phyloP scores from a whole-genome alignment of 257 asterid species.

The Scutellaria baicalensis region DNA sequence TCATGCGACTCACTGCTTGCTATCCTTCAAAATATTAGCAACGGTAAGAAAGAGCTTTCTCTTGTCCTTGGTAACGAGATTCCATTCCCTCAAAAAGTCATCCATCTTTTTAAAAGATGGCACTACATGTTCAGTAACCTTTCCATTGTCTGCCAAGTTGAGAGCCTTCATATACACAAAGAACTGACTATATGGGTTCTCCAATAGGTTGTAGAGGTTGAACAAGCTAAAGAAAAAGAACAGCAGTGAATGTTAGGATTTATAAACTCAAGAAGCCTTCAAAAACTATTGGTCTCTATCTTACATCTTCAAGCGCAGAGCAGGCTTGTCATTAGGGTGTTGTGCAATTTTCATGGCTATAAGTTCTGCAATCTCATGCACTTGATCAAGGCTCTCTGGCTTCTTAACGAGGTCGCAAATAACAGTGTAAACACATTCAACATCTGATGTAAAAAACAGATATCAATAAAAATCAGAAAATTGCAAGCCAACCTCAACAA shows the following conservation, averaged over 20 bases:
- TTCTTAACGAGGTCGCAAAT: conserved; percentile 86
- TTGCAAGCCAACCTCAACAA: neutral
- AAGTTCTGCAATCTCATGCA: conserved; percentile 72
- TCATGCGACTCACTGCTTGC: conserved; percentile 53
- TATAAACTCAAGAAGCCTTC: neutral
- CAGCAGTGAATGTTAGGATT: conserved; percentile 11
- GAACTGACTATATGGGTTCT: conserved; percentile 84
- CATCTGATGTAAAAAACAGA: conserved; percentile 43
- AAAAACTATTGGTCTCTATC: conserved; percentile 2
- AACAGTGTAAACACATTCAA: conserved; percentile 79
- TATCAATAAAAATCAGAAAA: neutral
- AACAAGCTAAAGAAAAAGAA: conserved; percentile 48
- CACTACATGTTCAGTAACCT: conserved; percentile 66
- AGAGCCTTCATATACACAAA: conserved; percentile 86
- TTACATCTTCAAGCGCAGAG: conserved; percentile 82
- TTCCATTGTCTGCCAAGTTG: conserved; percentile 62
- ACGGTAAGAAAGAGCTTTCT: conserved; percentile 72
- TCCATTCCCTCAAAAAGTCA: conserved; percentile 73
- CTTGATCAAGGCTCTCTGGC: conserved; percentile 68
- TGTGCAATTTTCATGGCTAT: conserved; percentile 67
- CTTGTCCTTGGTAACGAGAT: conserved; percentile 70
- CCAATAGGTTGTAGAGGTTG: conserved; percentile 86
- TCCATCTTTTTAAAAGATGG: conserved; percentile 81
- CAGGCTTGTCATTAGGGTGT: conserved; percentile 73
- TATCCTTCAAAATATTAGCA: conserved; percentile 61